Base-by-base conservation (phyloP, 305 asterid species). In the Fraxinus floribunda region DNA sequence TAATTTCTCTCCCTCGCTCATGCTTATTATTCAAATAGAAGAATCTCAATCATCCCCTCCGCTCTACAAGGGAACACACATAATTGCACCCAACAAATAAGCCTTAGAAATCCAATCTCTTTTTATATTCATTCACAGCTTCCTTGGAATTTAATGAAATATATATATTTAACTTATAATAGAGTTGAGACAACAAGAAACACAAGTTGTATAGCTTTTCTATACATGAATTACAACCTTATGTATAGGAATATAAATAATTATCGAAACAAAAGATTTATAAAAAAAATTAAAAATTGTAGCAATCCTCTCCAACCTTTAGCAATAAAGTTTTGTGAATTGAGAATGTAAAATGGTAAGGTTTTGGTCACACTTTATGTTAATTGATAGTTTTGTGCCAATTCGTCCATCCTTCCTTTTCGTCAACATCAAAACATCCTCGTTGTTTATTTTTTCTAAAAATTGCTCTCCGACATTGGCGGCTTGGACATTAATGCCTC, bases 31-130 rank as follows among this genome's bases (percentile, higher is more conserved):
- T 85, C 55, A 85, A 81, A 86, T 79, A 41, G 16, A 84, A 90
- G 93, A 89, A 90, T 92, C 94, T 86, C 93, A 90, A 92, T 92
- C 94, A 93, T 93, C 92, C 82, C 87, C 83, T 91, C 94, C 94
- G 92, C 94, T 85, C 89, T 78, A 81, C 34, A 41, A 84, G 88
- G 82, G 92, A 88, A 89, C 88, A 89, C 24, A 84, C 90, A 91
- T 93, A 88, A 92, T 93, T 91, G 91, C 94, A 77, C 90, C 94
- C 93, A 92, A 85, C 90, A 85, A 87, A 87, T 86, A 85, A 90
- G 86, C 75, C 86, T 88, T 87, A 39, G 84, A 86, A 90, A 90
- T 83, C 88, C 84, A 81, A 75, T 73, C 85, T 82, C 83, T 81
- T 62, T 57, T 80, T 73, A 81, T 41, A 41, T 41, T 41, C 52